phyloP scores from a whole-genome alignment of 2,329 filamentous ascomycete genomes.

The Celoporthe dispersa region DNA sequence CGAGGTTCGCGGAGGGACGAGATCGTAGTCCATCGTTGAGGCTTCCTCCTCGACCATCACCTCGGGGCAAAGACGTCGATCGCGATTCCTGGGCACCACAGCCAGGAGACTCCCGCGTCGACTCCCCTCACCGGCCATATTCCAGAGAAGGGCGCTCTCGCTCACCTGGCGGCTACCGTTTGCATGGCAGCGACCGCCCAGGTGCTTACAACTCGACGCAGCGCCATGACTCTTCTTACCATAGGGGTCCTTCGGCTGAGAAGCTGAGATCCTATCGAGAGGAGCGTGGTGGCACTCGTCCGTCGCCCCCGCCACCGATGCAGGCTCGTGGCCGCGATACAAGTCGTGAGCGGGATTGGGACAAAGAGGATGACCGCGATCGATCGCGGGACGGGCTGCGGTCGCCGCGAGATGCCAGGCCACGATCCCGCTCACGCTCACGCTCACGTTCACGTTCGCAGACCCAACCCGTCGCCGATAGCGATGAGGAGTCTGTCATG shows the following conservation, averaged over 20 bases:
- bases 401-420: neutral
- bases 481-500: slow-evolving; percentile 28
- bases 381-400: neutral
- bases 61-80: slow-evolving; percentile 9
- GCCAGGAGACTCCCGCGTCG: slow-evolving; percentile 17
- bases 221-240: slow-evolving; percentile 29
- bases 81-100: slow-evolving; percentile 20
- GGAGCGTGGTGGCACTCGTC: slow-evolving; percentile 16
- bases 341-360: slow-evolving; percentile 8
- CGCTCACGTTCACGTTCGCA: slow-evolving; percentile 14
- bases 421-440: slow-evolving; percentile 8
- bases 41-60: slow-evolving; percentile 20
- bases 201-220: slow-evolving; percentile 23
- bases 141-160: slow-evolving; percentile 22
- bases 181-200: slow-evolving; percentile 18
- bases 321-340: slow-evolving; percentile 20
- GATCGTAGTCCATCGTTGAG: slow-evolving; percentile 21
- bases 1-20: slow-evolving; percentile 7
- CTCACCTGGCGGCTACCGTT: slow-evolving; percentile 23
- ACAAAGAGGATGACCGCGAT: neutral
- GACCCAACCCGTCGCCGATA: slow-evolving; percentile 12
- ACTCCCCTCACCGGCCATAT: slow-evolving; percentile 20
- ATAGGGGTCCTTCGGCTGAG: slow-evolving; percentile 22
- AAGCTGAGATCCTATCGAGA: slow-evolving; percentile 18
- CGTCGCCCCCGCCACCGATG: slow-evolving; percentile 19